Percentiles rank a stretch among this genome's conserved stretches.
Evolutionary conservation across 495 filamentous ascomycete species (phyloP).

Genomic region (Penicillium daleae): DNA sequence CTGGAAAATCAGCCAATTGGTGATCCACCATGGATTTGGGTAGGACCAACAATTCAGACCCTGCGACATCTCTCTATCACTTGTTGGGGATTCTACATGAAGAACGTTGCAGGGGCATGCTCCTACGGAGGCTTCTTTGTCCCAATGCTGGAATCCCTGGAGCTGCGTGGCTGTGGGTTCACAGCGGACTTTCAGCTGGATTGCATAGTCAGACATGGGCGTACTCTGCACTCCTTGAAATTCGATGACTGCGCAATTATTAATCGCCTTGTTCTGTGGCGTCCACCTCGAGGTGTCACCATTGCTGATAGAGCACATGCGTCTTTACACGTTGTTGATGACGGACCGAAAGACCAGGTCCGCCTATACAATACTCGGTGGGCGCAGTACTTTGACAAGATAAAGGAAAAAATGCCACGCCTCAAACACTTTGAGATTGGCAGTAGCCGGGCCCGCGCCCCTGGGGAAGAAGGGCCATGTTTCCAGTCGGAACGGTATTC

Average conservation of each 20-base stretch:
- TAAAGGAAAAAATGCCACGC: not conserved
- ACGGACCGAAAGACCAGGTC: not conserved
- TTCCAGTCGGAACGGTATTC: not conserved
- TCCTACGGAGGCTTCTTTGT: not conserved
- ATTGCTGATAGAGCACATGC: not conserved
- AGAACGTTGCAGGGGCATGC: not conserved
- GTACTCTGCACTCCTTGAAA: not conserved
- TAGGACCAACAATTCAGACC: not conserved
- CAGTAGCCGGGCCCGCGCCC: constrained; percentile 1
- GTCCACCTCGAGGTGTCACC: not conserved
- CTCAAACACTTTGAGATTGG: constrained; percentile 1
- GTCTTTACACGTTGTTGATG: not conserved
- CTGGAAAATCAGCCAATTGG: not conserved
- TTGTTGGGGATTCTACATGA: constrained; percentile 6
- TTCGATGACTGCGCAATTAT: not conserved
- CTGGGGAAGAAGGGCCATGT: not conserved
- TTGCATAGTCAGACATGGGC: not conserved
- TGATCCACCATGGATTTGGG: not conserved
- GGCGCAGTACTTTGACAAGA: not conserved
- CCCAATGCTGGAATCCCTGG: not conserved
- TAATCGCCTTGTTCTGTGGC: not conserved
- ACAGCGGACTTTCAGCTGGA: not conserved
- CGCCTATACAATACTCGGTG: constrained; percentile 3
- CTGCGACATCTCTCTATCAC: not conserved
- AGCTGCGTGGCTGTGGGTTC: constrained; percentile 3